These are phyloP conservation scores for Acephala macrosclerotiorum DNA, from an alignment of 2,329 filamentous ascomycete species.

Conservation along the genomic window DNA sequence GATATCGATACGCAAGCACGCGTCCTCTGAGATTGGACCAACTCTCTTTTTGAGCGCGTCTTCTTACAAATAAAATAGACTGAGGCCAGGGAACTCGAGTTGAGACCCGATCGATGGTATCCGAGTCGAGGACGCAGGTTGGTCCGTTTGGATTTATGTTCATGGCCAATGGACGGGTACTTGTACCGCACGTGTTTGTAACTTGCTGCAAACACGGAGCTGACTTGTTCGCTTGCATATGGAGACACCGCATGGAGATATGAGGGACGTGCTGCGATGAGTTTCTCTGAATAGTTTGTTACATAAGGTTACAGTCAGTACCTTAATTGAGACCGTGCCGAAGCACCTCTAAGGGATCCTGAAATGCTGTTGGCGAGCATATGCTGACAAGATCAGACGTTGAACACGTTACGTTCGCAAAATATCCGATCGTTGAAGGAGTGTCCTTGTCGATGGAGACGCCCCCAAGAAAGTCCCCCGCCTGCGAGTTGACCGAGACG, in stretches of 20 bases:
- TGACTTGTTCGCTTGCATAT: not conserved
- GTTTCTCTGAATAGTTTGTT: not conserved
- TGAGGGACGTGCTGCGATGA: not conserved
- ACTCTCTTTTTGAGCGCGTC: not conserved
- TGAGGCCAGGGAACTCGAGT: not conserved
- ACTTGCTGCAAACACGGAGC: not conserved
- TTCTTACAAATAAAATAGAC: not conserved
- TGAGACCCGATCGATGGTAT: not conserved
- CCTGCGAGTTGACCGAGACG: not conserved
- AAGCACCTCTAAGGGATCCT: not conserved
- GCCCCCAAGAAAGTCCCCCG: not conserved
- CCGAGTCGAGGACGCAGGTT: not conserved
- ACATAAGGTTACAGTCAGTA: too few species aligned
- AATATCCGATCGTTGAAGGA: too few species aligned
- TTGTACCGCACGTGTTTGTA: not conserved
- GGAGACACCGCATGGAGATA: not conserved
- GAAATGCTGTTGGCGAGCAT: not conserved
- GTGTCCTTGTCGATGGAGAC: not conserved
- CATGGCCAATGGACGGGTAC: not conserved
- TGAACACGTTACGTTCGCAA: not conserved
- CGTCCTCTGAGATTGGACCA: not conserved
- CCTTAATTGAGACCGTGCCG: not conserved
- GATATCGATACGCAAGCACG: not conserved
- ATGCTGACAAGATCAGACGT: not conserved
- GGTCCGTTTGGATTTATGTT: not conserved